Evolutionary conservation across 768 basidiomycete species (phyloP).

Genomic region (Psilocybe cyanescens): DNA sequence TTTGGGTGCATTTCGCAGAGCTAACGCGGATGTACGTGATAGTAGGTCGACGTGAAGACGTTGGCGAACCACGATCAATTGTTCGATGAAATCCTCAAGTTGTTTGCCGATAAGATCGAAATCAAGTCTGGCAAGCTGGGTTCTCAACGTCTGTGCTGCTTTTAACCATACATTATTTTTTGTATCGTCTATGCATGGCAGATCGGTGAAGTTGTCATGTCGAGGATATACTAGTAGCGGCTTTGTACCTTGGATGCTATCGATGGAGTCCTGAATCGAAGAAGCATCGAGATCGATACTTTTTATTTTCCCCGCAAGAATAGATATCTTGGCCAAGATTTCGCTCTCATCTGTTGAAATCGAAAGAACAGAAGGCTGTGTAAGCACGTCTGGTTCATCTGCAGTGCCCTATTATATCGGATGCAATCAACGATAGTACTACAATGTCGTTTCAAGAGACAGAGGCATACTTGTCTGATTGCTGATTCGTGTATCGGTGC

Average conservation of each 20-base stretch:
- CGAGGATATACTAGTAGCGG: not conserved
- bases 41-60: constrained; percentile 10
- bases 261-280: constrained; percentile 1
- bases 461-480: not conserved
- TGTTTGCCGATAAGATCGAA: not conserved
- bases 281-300: constrained; percentile 16
- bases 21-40: not conserved
- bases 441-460: not conserved
- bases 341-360: constrained; percentile 5
- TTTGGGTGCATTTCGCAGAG: not conserved
- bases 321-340: constrained; percentile 11
- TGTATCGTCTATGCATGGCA: not conserved
- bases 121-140: constrained; percentile 5
- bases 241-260: not conserved
- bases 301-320: constrained; percentile 10
- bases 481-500: not conserved
- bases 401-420: not conserved
- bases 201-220: not conserved
- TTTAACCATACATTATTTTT: not conserved
- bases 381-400: not conserved
- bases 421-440: not conserved
- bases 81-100: not conserved
- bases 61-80: not conserved
- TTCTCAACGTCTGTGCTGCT: not conserved
- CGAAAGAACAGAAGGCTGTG: not conserved